Conservation (phyloP, 2,329 filamentous ascomycete species). For the Coleophoma crateriformis region DNA sequence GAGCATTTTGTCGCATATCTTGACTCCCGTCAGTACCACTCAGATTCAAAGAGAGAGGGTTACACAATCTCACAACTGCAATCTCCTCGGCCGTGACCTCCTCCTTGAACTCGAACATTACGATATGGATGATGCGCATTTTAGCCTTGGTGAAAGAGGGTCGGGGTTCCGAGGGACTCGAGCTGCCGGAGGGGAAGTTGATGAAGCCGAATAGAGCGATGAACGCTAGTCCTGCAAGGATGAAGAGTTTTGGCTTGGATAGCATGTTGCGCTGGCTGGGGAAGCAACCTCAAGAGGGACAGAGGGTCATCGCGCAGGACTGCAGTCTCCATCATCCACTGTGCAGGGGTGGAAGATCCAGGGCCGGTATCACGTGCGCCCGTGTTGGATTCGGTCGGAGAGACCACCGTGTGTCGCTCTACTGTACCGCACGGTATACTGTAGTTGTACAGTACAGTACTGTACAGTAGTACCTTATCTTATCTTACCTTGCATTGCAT, state of each 20-base stretch:
- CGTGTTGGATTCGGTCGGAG: no score
- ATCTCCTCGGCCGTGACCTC: slow-evolving; percentile 40
- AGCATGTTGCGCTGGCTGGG: background rate
- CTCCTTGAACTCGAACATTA: slow-evolving; percentile 60
- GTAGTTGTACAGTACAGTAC: no score
- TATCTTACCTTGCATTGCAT: no score
- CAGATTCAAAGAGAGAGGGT: background rate
- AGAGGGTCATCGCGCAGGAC: no score
- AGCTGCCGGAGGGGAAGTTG: background rate
- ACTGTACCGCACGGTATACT: no score
- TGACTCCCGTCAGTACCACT: slow-evolving; percentile 22
- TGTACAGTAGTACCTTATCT: no score
- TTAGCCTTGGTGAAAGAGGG: slow-evolving; percentile 1
- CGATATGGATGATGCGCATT: slow-evolving; percentile 61
- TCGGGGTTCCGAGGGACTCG: background rate
- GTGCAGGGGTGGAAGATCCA: no score
- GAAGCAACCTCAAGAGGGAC: no score
- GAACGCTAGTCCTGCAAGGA: background rate
- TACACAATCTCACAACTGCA: slow-evolving; percentile 40
- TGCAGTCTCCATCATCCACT: no score
- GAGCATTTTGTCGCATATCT: slow-evolving; percentile 54
- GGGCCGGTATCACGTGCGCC: no score
- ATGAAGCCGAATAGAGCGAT: slow-evolving; percentile 3
- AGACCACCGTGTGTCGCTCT: no score
- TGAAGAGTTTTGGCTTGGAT: background rate